Conservation (phyloP, 2,329 filamentous ascomycete genomes). For the Penicillium sp. region DNA sequence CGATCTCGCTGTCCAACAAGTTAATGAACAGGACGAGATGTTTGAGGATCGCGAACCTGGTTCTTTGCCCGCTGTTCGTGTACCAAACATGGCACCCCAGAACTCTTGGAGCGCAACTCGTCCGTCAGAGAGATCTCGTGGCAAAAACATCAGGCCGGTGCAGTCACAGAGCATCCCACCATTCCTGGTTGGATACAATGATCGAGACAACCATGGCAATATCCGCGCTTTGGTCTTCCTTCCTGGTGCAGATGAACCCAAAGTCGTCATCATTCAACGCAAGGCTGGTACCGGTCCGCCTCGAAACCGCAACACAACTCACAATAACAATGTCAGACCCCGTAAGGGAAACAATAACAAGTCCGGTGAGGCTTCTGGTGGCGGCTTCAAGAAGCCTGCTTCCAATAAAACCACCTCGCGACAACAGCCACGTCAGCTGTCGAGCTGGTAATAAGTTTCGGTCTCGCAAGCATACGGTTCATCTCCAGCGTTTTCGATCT, state of each 20-base stretch:
- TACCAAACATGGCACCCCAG: constrained; percentile 64
- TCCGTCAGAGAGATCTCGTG: constrained; percentile 35
- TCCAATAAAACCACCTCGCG: neutral
- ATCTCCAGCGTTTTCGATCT: constrained; percentile 1
- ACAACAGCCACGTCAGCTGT: neutral
- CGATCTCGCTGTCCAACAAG: constrained; percentile 61
- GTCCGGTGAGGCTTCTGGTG: constrained; percentile 30
- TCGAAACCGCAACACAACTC: constrained; percentile 30
- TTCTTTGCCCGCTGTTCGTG: constrained; percentile 67
- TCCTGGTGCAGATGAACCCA: constrained; percentile 48
- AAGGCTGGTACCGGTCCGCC: constrained; percentile 29
- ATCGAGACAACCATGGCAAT: constrained; percentile 39
- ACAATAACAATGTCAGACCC: constrained; percentile 29
- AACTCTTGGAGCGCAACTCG: constrained; percentile 60
- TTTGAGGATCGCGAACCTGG: constrained; percentile 81
- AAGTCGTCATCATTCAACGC: constrained; percentile 40
- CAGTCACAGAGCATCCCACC: constrained; percentile 52
- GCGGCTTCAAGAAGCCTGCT: constrained; percentile 29
- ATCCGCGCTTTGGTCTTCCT: constrained; percentile 47
- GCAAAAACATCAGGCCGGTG: constrained; percentile 55
- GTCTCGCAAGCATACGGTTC: neutral
- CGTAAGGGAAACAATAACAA: constrained; percentile 34
- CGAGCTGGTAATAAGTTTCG: constrained; percentile 2
- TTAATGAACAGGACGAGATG: constrained; percentile 75
- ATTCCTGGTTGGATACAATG: constrained; percentile 41